Conservation (phyloP, 768 basidiomycete species). For the Auriscalpium microsporum region DNA sequence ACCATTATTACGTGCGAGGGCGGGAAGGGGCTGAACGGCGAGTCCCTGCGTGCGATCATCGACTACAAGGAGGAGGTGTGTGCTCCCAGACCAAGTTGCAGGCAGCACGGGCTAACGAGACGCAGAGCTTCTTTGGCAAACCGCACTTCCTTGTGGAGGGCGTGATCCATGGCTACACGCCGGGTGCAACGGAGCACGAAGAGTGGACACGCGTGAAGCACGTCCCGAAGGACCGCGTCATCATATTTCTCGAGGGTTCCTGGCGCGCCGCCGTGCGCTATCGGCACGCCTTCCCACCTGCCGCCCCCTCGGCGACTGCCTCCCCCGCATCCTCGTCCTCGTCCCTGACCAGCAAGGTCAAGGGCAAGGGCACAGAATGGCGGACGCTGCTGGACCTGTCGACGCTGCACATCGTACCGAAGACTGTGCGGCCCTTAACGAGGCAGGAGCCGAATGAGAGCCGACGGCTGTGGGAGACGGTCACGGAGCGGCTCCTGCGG, state of each 20-base stretch:
- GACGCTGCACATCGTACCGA: constrained; percentile 63
- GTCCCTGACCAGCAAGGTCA: constrained; percentile 9
- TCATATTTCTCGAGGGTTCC: constrained; percentile 79
- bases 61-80: constrained; percentile 95
- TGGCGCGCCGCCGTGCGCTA: constrained; percentile 84
- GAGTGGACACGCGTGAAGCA: constrained; percentile 86
- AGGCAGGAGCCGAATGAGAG: constrained; percentile 78
- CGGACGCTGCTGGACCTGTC: constrained; percentile 70
- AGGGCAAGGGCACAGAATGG: constrained; percentile 39
- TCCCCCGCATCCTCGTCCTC: not conserved
- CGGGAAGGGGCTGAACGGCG: constrained; percentile 35
- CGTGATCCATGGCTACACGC: constrained; percentile 75
- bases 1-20: constrained; percentile 77
- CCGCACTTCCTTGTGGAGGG: constrained; percentile 84
- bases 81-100: constrained; percentile 2
- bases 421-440: constrained; percentile 73
- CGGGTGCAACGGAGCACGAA: constrained; percentile 50
- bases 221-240: constrained; percentile 69
- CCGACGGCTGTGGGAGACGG: constrained; percentile 77
- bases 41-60: constrained; percentile 70
- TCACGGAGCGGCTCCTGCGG: constrained; percentile 62
- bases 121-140: constrained; percentile 82
- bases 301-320: not conserved
- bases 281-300: constrained; percentile 39
- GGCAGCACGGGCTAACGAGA: not conserved